Base-by-base conservation (phyloP, 768 basidiomycete genomes). In the Scleroderma bovista region DNA sequence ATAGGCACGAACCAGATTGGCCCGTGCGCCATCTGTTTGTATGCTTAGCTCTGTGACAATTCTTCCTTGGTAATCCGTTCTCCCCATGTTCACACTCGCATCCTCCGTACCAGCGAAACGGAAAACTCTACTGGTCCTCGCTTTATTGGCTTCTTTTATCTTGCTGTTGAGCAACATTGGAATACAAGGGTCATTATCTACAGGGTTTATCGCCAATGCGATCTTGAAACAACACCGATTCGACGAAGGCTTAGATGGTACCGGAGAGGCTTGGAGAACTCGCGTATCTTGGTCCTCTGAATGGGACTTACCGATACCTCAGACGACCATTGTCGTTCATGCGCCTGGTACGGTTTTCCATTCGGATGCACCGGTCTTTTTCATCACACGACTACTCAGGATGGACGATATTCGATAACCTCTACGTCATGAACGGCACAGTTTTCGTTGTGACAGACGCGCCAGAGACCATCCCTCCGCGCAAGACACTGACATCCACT, bases 331-430 rank as follows among this genome's bases (percentile, higher is more conserved):
- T 2, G 68, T 91, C 2, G 77, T 83, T 7, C 91, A 94, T 68
- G 84, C 76, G 6, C 85, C 87, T 62, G 89, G 89, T 86, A 51
- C 64, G 40, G 34, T 23, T 37, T 17, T 38, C 15, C 11, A 43
- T 16, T 23, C 26, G 26, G 26, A 29, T 29, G 26, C 26, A 9
- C 26, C 26, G 26, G 26, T 29, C 26, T 29, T 29, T 29, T 29
- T 29, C 26, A 29, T 9, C 26, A 29, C 26, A 17, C 40, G 26
- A 3, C 16, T 31, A 40, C 6, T 26, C 60, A 93, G 92, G 92
- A 32, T 96, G 91, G 93, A 90, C 92, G 2, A 81, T 93, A 47
- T 84, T 93, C 51, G 89, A 93, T 69, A 80, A 77, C 49, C 74
- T 95, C 12, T 95, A 89, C 62, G 67, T 92, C 50, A 71, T 82